Percentiles rank a stretch among this genome's conserved stretches.
Conservation (phyloP, 495 filamentous ascomycete genomes). For the Immersiella caudata region DNA sequence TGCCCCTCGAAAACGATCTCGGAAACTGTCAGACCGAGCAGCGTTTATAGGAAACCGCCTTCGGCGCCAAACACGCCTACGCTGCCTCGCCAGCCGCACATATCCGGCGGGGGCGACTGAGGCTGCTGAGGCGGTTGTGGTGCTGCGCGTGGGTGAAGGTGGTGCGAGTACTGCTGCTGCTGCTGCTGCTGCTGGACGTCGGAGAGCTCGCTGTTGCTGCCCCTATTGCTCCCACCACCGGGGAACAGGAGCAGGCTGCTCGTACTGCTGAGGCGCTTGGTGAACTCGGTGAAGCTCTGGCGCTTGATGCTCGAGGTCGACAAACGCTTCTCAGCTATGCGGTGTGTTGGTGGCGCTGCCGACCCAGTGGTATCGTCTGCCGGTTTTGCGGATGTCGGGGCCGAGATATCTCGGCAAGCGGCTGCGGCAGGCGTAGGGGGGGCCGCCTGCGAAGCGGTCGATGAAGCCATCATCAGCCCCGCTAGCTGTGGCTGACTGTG, state of each 20-base stretch:
- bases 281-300: constrained; percentile 58
- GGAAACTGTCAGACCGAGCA: neutral
- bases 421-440: neutral
- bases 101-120: constrained; percentile 24
- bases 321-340: constrained; percentile 44
- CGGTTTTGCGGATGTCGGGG: constrained; percentile 4
- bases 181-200: constrained; percentile 36
- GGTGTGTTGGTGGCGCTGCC: constrained; percentile 22
- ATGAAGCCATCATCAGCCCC: constrained; percentile 23
- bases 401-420: constrained; percentile 16
- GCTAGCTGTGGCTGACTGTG: constrained; percentile 50
- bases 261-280: constrained; percentile 55
- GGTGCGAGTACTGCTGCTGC: constrained; percentile 29
- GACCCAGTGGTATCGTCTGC: constrained; percentile 30
- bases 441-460: constrained; percentile 17
- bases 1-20: neutral
- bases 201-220: constrained; percentile 41
- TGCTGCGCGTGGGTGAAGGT: constrained; percentile 30
- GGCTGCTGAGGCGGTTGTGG: constrained; percentile 19
- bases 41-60: constrained; percentile 43
- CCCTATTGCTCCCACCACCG: constrained; percentile 50
- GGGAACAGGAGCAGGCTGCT: constrained; percentile 55
- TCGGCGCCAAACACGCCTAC: constrained; percentile 56
- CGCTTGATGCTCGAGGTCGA: constrained; percentile 51
- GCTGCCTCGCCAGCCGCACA: constrained; percentile 52